Percentiles rank a stretch among this genome's conserved stretches.
Evolutionary conservation across 306 rosid genomes (phyloP).

Genomic region (Malus domestica): DNA sequence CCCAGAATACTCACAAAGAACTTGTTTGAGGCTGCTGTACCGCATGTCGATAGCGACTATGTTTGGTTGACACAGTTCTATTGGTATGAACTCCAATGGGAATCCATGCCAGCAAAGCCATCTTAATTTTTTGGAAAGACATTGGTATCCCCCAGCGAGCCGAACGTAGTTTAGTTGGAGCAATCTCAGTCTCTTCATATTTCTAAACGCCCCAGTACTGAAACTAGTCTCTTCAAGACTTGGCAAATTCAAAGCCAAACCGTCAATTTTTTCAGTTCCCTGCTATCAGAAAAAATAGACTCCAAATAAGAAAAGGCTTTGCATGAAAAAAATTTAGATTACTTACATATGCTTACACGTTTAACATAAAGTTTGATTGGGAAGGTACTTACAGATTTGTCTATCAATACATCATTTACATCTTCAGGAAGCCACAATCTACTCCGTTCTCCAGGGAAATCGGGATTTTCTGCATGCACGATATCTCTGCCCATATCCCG

Average conservation of each 20-base stretch:
- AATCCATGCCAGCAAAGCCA: not conserved
- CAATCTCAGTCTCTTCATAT: constrained; percentile 29
- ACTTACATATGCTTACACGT: not conserved
- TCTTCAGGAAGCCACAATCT: not conserved
- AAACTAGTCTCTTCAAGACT: not conserved
- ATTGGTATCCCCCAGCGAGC: constrained; percentile 1
- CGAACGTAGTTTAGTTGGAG: constrained; percentile 24
- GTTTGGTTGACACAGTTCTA: not conserved
- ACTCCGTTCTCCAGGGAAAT: constrained; percentile 2
- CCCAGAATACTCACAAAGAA: no score
- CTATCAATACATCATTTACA: not conserved
- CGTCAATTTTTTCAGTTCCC: constrained; percentile 11
- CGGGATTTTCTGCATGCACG: not conserved
- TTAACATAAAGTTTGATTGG: not conserved
- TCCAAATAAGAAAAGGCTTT: not conserved
- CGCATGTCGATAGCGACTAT: constrained; percentile 23
- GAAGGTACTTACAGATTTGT: not conserved
- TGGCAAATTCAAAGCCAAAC: not conserved
- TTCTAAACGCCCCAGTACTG: constrained; percentile 5
- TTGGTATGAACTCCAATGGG: not conserved
- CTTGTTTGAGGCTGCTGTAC: constrained; percentile 17
- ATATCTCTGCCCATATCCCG: constrained; percentile 47
- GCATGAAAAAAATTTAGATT: no score
- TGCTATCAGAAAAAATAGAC: not conserved
- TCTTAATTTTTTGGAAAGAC: constrained; percentile 8